Evolutionary conservation across 2,329 filamentous ascomycete species (phyloP), one percentile per base, ranked within the genome.

Genomic region (Aspergillus transmontanensis): DNA sequence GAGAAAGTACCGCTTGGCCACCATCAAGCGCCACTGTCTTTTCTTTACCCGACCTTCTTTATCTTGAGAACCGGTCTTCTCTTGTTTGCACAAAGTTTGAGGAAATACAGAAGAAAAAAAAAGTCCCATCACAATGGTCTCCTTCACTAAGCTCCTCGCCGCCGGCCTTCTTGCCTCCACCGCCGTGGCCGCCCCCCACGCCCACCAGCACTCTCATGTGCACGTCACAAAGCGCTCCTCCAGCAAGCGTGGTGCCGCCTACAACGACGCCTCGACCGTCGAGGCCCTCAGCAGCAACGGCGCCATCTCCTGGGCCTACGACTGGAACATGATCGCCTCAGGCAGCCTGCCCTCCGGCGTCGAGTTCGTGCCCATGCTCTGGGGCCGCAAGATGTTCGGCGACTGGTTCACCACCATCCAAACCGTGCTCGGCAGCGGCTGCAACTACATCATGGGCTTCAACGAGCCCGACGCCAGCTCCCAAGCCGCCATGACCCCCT

Each of bases 351-450:
- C 78, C 34, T 63, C 64, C 4, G 72, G 73, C 30, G 69, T 79
- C 58, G 79, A 82, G 59, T 83, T 73, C 66, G 76, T 82, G 11
- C 80, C 81, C 34, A 80, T 81, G 77, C 76, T 82, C 63, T 82
- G 80, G 80, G 78, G 80, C 28, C 50, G 66, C 16, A 76, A 76
- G 58, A 72, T 75, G 66, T 75, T 79, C 64, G 65, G 62, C 36
- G 68, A 63, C 56, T 82, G 79, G 79, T 54, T 70, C 28, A 59
- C 70, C 11, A 73, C 74, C 56, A 73, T 79, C 60, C 68, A 75
- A 39, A 71, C 70, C 9, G 72, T 73, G 26, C 72, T 81, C 11
- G 68, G 71, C 34, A 72, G 72, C 46, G 78, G 76, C 56, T 73
- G 71, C 65, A 70, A 66, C 30, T 76, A 80, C 63, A 72, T 81